Evolutionary conservation across 106 monocot genomes (phyloP).

Genomic region (Platanthera zijinensis): DNA sequence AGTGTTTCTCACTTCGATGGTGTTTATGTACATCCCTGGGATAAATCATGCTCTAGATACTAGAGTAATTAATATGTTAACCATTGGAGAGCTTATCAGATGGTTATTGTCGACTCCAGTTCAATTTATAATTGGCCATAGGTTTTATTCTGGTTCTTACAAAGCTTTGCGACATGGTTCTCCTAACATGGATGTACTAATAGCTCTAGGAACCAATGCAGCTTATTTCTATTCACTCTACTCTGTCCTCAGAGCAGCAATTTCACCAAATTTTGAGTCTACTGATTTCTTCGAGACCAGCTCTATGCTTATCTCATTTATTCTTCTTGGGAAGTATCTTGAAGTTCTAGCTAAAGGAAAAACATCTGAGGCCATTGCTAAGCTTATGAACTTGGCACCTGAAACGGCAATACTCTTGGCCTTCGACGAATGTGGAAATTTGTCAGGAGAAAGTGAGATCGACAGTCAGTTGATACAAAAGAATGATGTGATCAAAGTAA

Average conservation of each 20-base stretch:
- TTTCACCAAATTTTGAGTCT: slow-evolving; percentile 35
- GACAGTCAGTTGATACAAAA: slow-evolving; percentile 73
- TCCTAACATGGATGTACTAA: slow-evolving; percentile 88
- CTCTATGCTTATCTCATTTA: slow-evolving; percentile 86
- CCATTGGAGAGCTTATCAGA: slow-evolving; percentile 58
- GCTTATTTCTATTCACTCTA: slow-evolving; percentile 79
- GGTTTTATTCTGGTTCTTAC: slow-evolving; percentile 73
- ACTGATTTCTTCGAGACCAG: slow-evolving; percentile 91
- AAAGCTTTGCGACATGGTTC: slow-evolving; percentile 69
- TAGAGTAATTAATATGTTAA: slow-evolving; percentile 28
- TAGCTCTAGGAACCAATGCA: slow-evolving; percentile 74
- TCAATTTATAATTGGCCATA: slow-evolving; percentile 70
- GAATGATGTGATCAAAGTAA: slow-evolving; percentile 75
- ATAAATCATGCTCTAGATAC: slow-evolving; percentile 40
- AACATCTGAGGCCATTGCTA: slow-evolving; percentile 79
- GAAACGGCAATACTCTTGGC: slow-evolving; percentile 58
- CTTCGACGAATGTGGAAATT: slow-evolving; percentile 51
- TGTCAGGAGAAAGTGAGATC: slow-evolving; percentile 59
- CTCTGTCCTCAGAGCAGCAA: slow-evolving; percentile 65
- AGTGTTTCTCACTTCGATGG: slow-evolving; percentile 71
- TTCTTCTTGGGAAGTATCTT: slow-evolving; percentile 83
- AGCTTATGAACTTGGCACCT: slow-evolving; percentile 87
- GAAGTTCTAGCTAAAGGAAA: slow-evolving; percentile 88
- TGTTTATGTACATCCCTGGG: slow-evolving; percentile 83
- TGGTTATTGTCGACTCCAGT: slow-evolving; percentile 86